phyloP scores from a whole-genome alignment of 805 yeast genomes.

The Candida maltosa region DNA sequence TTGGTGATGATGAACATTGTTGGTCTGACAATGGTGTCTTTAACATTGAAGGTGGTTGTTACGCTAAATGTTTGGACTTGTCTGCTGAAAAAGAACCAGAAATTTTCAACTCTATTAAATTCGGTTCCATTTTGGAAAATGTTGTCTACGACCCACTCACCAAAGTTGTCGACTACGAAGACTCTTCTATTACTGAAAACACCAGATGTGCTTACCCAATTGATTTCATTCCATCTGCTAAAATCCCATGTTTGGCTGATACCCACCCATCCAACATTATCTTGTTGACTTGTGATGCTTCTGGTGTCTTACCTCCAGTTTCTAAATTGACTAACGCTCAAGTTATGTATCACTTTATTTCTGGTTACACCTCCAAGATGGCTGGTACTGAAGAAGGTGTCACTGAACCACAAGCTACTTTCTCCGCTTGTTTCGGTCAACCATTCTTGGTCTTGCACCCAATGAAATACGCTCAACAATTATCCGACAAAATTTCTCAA shows the following conservation, averaged over 20 bases:
- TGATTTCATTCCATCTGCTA: constrained; percentile 93
- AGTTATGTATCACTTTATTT: constrained; percentile 98
- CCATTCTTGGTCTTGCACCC: constrained; percentile 98
- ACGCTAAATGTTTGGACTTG: constrained; percentile 93
- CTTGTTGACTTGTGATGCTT: constrained; percentile 93
- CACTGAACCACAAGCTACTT: constrained; percentile 96
- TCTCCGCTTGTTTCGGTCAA: constrained; percentile 98
- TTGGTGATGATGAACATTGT: constrained; percentile 99
- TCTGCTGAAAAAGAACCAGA: constrained; percentile 94
- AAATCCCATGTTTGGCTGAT: constrained; percentile 89
- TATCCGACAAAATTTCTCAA: constrained; percentile 84
- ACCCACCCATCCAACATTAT: constrained; percentile 90
- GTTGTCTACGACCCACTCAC: constrained; percentile 78
- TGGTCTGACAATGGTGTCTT: constrained; percentile 98
- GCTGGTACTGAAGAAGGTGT: constrained; percentile 99
- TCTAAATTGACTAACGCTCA: constrained; percentile 90
- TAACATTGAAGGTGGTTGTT: constrained; percentile 99
- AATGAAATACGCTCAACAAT: constrained; percentile 95
- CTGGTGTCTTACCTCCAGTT: constrained; percentile 97
- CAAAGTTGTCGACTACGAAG: constrained; percentile 82
- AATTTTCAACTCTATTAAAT: constrained; percentile 89
- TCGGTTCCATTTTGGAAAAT: constrained; percentile 93
- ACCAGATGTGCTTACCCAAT: constrained; percentile 99
- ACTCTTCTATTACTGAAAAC: constrained; percentile 86
- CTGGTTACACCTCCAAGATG: constrained; percentile 99